phyloP scores from a whole-genome alignment of 2,329 filamentous ascomycete genomes.

The Colletotrichum theobromicola region DNA sequence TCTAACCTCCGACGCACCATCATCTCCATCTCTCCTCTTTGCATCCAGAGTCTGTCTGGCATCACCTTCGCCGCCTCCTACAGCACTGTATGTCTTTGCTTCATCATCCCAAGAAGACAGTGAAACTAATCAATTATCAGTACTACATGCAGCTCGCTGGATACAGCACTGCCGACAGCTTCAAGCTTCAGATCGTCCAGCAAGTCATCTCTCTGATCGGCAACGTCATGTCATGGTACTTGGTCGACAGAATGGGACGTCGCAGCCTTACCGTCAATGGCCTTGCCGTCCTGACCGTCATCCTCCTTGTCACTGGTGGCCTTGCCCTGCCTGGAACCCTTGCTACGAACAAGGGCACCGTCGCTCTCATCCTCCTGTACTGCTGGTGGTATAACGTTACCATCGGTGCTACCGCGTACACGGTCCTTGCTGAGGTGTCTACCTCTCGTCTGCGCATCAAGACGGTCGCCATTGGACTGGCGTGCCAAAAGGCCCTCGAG shows the following conservation, averaged over 20 bases:
- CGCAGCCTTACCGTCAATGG: conserved; percentile 40
- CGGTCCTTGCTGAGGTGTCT: conserved; percentile 41
- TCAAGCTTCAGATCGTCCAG: conserved; percentile 44
- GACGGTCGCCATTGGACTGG: conserved; percentile 43
- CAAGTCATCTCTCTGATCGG: conserved; percentile 42
- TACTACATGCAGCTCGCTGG: conserved; percentile 49
- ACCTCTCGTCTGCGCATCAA: conserved; percentile 42
- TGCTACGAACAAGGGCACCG: conserved; percentile 32
- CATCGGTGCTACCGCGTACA: conserved; percentile 44
- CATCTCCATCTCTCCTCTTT: conserved; percentile 39
- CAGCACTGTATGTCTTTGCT: conserved; percentile 23
- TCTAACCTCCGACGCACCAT: conserved; percentile 44
- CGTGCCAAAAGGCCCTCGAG: conserved; percentile 32
- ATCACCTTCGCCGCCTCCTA: conserved; percentile 31
- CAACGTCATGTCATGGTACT: conserved; percentile 43
- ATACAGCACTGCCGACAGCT: conserved; percentile 37
- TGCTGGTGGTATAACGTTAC: conserved; percentile 43
- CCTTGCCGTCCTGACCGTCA: conserved; percentile 34
- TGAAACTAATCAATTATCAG: not conserved
- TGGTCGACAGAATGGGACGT: conserved; percentile 42
- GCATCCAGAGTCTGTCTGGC: conserved; percentile 31
- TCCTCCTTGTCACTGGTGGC: conserved; percentile 45
- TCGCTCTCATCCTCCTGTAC: conserved; percentile 42
- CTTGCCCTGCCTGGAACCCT: conserved; percentile 24
- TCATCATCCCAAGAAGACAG: not conserved